Evolutionary conservation across 352 stramenopile species (phyloP), one percentile per base, ranked within the genome.

Genomic region (Pelagophyceae sp.): DNA sequence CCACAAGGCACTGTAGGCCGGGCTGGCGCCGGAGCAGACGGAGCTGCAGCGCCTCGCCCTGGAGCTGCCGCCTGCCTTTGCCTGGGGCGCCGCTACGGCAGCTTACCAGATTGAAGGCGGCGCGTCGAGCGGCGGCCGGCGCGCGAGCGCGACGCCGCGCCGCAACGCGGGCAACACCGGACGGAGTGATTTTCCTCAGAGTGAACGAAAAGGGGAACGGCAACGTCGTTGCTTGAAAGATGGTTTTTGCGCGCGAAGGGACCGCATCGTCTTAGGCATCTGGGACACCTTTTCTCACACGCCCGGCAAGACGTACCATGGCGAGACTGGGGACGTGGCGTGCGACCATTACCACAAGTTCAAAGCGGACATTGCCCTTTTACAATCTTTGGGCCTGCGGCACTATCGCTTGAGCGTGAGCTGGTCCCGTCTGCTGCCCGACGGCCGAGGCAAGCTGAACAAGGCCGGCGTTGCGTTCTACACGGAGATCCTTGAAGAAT

Each of bases 71-170:
- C 27, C 76, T 6, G 60, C 80, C 33, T 96, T 96, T 81, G 76
- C 90, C 60, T 96, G 87, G 87, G 93, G 93, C 63, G 87, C 85
- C 0, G 90, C 92, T 51, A 96, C 92, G 0, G 92, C 92, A 11
- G 84, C 88, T 58, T 97, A 96, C 85, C 92, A 98, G 87, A 91
- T 97, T 40, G 93, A 98, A 83, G 93, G 92, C 29, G 92, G 85
- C 0, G 75, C 83, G n/a, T 81, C 92, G 58, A 87, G 92, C 83
- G 92, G 87, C 67, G 92, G 92, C n/a, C 85, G 91, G 27, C 89
- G 88, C 37, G 76, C 85, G 32, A 23, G n/a, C n/a, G n/a, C n/a
- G n/a, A n/a, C n/a, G n/a, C n/a, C n/a, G n/a, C n/a, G n/a, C n/a
- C n/a, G n/a, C n/a, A n/a, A n/a, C n/a, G n/a, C n/a, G n/a, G n/a